Conservation (phyloP, 768 basidiomycete genomes). For the Tricholoma matsutake region DNA sequence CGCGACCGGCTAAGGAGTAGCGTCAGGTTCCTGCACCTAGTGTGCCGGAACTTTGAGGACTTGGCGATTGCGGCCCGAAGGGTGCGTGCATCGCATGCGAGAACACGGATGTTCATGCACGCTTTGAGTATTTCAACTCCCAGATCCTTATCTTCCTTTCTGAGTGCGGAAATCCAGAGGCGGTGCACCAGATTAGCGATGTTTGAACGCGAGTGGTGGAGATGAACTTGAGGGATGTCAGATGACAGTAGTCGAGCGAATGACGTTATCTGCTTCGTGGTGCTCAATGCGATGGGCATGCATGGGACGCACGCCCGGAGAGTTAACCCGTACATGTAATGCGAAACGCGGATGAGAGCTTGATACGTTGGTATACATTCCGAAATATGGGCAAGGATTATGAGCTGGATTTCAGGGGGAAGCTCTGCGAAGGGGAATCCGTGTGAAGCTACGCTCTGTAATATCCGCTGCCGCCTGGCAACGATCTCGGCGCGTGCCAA, state of each 20-base stretch:
- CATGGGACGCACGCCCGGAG: constrained; percentile 32
- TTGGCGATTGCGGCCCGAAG: constrained; percentile 21
- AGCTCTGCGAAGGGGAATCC: constrained; percentile 29
- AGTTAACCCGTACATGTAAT: constrained; percentile 26
- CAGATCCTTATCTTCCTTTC: constrained; percentile 16
- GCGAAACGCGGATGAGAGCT: constrained; percentile 33
- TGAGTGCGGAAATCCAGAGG: constrained; percentile 33
- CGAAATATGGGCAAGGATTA: constrained; percentile 27
- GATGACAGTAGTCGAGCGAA: constrained; percentile 20
- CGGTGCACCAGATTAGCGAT: constrained; percentile 21
- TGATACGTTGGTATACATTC: constrained; percentile 29
- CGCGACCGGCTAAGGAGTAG: constrained; percentile 24
- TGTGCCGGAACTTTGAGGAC: constrained; percentile 23
- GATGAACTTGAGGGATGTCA: constrained; percentile 2
- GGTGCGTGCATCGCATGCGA: constrained; percentile 30
- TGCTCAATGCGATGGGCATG: constrained; percentile 31
- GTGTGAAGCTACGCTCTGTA: constrained; percentile 5
- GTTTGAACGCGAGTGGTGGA: constrained; percentile 9
- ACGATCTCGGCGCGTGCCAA: constrained; percentile 15
- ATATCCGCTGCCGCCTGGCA: neutral
- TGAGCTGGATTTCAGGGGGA: constrained; percentile 30
- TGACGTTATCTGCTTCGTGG: constrained; percentile 28
- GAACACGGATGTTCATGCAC: constrained; percentile 28
- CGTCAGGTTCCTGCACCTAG: constrained; percentile 28
- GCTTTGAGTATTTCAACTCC: constrained; percentile 23